These are phyloP conservation scores for Myxozyma neglecta DNA, from an alignment of 805 yeast species.

Conservation along the genomic window DNA sequence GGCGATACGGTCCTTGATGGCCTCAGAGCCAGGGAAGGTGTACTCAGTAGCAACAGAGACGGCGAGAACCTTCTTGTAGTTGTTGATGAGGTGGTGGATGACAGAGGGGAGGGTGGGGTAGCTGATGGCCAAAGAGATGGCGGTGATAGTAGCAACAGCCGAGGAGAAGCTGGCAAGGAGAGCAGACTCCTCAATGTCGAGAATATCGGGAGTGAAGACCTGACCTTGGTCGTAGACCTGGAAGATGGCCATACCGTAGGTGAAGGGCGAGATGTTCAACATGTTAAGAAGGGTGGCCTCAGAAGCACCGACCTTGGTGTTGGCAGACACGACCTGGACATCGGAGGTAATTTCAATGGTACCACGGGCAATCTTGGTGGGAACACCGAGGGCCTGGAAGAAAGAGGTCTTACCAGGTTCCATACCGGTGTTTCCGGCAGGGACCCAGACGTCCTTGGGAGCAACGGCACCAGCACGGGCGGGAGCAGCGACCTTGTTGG, in stretches of 20 bases:
- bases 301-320: slow-evolving; percentile 93
- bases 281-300: slow-evolving; percentile 98
- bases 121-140: slow-evolving; percentile 94
- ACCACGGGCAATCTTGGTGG: slow-evolving; percentile 99
- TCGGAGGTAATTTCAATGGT: slow-evolving; percentile 98
- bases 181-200: slow-evolving; percentile 98
- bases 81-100: slow-evolving; percentile 97
- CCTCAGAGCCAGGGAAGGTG: slow-evolving; percentile 99
- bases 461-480: slow-evolving; percentile 99
- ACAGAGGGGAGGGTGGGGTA: slow-evolving; percentile 99
- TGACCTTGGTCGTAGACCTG: slow-evolving; percentile 99
- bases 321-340: slow-evolving; percentile 88
- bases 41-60: slow-evolving; percentile 97
- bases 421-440: slow-evolving; percentile 99
- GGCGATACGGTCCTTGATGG: slow-evolving; percentile 98
- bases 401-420: slow-evolving; percentile 99
- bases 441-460: slow-evolving; percentile 95
- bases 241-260: slow-evolving; percentile 95
- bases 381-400: slow-evolving; percentile 99
- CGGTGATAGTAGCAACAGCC: slow-evolving; percentile 91
- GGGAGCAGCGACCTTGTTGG: slow-evolving; percentile 99
- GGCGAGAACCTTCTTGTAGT: slow-evolving; percentile 98
- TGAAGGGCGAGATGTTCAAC: slow-evolving; percentile 99
- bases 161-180: slow-evolving; percentile 86
- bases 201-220: slow-evolving; percentile 92